Base-by-base conservation (phyloP, 2,329 filamentous ascomycete species). In the Nemania sp. region DNA sequence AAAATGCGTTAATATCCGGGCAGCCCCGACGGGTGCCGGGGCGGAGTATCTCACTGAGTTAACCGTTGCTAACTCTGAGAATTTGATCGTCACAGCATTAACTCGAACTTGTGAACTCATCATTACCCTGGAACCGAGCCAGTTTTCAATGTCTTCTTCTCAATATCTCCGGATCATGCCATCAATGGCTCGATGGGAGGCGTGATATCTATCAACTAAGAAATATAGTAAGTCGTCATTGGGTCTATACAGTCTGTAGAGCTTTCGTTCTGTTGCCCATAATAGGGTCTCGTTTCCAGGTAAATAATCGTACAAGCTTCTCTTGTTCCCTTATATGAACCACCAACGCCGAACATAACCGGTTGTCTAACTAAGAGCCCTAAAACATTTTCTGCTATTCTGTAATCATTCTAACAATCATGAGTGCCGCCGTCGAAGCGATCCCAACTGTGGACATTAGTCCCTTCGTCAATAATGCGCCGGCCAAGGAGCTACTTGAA, bases 371-470 rank as follows among this genome's bases (percentile, higher is more conserved):
- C 6, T 6, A 22, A 57, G 41, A 5, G 22, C 7, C 43, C 22
- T 32, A 5, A 13, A 52, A 7, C 11, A 62, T 22, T 43, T 7
- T 41, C 24, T 27, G 10, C n/a, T 24, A 38, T 26, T 29, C 5
- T 20, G 10, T 26, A 10, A 27, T 15, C 15, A 18, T 22, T 8
- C 32, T 29, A 6, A 22, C 20, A 27, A 65, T 8, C 10, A 66
- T 62, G 64, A 45, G 52, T 41, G 52, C 43, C 22, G 15, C n/a
- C 6, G 27, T 15, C n/a, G 58, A 73, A 69, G 71, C 71, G 35
- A 77, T 77, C 38, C 76, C 76, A 13, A 77, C 73, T 8, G 72
- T 77, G 53, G 73, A 77, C 29, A 76, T 77, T 38, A 73, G 75
- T 53, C 68, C 75, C 4, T 74, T 74, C 27, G 66, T 73, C 15